Evolutionary conservation across 1,284 basidiomycete species (phyloP).

Genomic region (Ceratobasidium papillatum): DNA sequence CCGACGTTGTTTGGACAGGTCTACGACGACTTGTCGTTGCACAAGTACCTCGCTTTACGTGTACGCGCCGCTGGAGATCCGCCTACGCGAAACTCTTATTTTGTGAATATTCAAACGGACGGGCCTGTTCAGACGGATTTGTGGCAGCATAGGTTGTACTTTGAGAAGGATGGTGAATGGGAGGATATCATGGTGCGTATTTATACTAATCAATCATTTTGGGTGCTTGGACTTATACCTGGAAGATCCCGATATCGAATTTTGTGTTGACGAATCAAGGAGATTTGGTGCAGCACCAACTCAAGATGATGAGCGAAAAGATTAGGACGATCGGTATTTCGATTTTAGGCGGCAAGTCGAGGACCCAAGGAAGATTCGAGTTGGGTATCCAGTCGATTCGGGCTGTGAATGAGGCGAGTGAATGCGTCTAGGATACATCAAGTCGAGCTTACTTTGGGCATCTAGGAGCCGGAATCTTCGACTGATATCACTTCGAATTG

Average conservation of each 20-base stretch:
- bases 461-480: conserved; percentile 1
- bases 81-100: conserved; percentile 78
- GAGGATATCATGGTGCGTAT: conserved; percentile 79
- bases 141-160: conserved; percentile 89
- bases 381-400: conserved; percentile 77
- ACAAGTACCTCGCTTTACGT: conserved; percentile 80
- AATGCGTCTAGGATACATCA: background rate
- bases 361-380: conserved; percentile 74
- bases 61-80: conserved; percentile 75
- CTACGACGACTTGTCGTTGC: conserved; percentile 79
- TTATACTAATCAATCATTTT: background rate
- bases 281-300: conserved; percentile 68
- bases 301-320: conserved; percentile 77
- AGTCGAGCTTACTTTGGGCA: background rate
- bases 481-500: background rate
- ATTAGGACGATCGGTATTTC: conserved; percentile 86
- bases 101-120: conserved; percentile 89
- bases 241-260: conserved; percentile 79
- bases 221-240: too few species aligned
- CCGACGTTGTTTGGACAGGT: conserved; percentile 81
- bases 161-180: conserved; percentile 76
- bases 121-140: conserved; percentile 76
- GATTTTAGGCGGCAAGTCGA: conserved; percentile 78
- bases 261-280: conserved; percentile 88
- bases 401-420: conserved; percentile 60